Conservation (phyloP, 2,329 filamentous ascomycete genomes). For the Cadophora malorum region DNA sequence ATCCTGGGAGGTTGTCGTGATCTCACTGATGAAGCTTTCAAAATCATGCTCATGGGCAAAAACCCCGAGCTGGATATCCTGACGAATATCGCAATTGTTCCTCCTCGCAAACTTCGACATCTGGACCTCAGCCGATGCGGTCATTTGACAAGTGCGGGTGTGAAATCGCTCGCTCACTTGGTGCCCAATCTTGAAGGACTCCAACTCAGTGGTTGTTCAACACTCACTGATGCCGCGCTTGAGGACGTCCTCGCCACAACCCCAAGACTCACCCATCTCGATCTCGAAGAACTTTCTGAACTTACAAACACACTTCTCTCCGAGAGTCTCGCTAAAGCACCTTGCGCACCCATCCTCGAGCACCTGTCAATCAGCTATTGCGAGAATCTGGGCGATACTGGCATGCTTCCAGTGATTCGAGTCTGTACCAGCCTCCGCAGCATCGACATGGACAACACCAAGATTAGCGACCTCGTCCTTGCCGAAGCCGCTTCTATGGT, state of each 20-base stretch:
- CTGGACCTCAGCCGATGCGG: conserved; percentile 83
- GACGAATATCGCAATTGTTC: conserved; percentile 76
- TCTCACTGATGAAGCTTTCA: conserved; percentile 76
- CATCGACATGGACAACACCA: conserved; percentile 91
- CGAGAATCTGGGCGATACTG: conserved; percentile 80
- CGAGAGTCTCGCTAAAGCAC: conserved; percentile 75
- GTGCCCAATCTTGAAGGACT: conserved; percentile 83
- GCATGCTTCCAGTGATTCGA: conserved; percentile 83
- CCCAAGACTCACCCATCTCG: conserved; percentile 81
- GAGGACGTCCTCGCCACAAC: conserved; percentile 75
- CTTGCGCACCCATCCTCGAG: conserved; percentile 73
- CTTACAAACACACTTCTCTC: conserved; percentile 77
- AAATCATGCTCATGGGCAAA: conserved; percentile 75
- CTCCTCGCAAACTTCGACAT: conserved; percentile 79
- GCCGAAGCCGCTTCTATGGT: conserved; percentile 85
- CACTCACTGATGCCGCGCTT: conserved; percentile 76
- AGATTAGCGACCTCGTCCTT: conserved; percentile 84
- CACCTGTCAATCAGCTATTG: conserved; percentile 92
- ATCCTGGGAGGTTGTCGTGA: conserved; percentile 81
- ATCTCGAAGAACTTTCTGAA: conserved; percentile 83
- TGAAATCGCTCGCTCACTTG: conserved; percentile 74
- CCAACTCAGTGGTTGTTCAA: conserved; percentile 79
- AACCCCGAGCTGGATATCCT: conserved; percentile 82
- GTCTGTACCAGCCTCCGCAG: conserved; percentile 72
- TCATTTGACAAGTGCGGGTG: conserved; percentile 72